Evolutionary conservation across 1,284 basidiomycete species (phyloP).

Genomic region (Exobasidium rhododendri): DNA sequence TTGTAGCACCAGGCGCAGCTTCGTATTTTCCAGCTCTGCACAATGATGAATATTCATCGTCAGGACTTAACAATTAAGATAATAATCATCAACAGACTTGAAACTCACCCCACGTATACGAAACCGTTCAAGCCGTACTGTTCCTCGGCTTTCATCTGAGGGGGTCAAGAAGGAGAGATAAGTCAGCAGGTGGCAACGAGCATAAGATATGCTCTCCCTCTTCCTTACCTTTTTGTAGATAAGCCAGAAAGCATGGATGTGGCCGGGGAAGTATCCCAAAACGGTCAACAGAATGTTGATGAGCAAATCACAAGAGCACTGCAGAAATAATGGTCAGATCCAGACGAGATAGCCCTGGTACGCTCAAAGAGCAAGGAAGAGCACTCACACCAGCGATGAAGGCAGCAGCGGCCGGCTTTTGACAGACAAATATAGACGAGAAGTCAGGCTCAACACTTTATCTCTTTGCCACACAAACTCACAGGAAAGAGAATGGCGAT

Average conservation of each 20-base stretch:
- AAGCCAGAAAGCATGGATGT: constrained; percentile 2
- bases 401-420: constrained; percentile 13
- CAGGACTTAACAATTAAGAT: background rate
- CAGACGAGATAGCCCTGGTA: background rate
- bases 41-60: background rate
- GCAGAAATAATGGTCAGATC: background rate
- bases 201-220: too few species aligned
- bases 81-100: background rate
- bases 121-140: constrained; percentile 9
- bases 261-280: constrained; percentile 12
- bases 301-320: constrained; percentile 15
- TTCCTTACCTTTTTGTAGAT: constrained; percentile 13
- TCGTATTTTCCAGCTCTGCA: constrained; percentile 10
- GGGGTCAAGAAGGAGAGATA: background rate
- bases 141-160: constrained; percentile 15
- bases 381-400: constrained; percentile 6
- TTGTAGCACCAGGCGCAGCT: constrained; percentile 5
- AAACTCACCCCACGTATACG: constrained; percentile 10
- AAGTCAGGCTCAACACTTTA: background rate
- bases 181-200: background rate
- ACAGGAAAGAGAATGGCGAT: constrained; percentile 15
- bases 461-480: background rate
- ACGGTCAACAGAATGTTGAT: constrained; percentile 14
- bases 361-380: background rate
- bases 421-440: background rate